phyloP scores from a whole-genome alignment of 441 rosid genomes.

The Mallotus repandus region DNA sequence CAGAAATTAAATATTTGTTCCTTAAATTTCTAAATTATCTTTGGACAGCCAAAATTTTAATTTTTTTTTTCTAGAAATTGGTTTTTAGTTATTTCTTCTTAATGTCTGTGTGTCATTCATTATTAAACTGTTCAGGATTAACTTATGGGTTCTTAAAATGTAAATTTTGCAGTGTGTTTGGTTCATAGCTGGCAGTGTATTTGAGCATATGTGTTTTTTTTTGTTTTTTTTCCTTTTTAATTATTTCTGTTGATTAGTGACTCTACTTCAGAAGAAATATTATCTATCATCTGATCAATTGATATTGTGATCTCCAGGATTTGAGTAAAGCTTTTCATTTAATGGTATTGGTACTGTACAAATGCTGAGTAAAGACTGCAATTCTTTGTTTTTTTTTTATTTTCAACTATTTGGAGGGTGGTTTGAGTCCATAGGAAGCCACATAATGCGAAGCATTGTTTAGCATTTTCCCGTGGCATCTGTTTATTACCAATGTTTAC shows the following conservation, averaged over 20 bases:
- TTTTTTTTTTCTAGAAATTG: too few species aligned
- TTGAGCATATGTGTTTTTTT: neutral
- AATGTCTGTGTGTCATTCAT: neutral
- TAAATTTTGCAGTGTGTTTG: neutral
- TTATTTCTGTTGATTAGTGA: neutral
- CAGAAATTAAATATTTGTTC: neutral
- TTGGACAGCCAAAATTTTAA: neutral
- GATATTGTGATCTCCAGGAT: conserved; percentile 1
- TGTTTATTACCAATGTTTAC: neutral
- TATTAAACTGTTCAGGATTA: conserved; percentile 6
- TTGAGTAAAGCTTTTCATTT: neutral
- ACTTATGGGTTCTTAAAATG: conserved; percentile 15
- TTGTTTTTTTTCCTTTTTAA: neutral
- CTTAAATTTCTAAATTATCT: neutral
- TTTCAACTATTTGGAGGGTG: neutral
- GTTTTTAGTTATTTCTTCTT: neutral
- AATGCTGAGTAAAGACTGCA: conserved; percentile 1
- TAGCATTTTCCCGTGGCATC: neutral
- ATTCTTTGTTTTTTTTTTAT: neutral
- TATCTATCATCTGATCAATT: neutral
- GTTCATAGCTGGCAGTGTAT: neutral
- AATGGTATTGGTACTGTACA: neutral
- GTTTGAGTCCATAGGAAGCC: neutral
- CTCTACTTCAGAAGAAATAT: neutral
- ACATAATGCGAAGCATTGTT: neutral